A percentile compares a stretch with the other conserved stretches of the same genome.
phyloP scores from a whole-genome alignment of 2,329 filamentous ascomycete species.

The Phyllosticta citriasiana region DNA sequence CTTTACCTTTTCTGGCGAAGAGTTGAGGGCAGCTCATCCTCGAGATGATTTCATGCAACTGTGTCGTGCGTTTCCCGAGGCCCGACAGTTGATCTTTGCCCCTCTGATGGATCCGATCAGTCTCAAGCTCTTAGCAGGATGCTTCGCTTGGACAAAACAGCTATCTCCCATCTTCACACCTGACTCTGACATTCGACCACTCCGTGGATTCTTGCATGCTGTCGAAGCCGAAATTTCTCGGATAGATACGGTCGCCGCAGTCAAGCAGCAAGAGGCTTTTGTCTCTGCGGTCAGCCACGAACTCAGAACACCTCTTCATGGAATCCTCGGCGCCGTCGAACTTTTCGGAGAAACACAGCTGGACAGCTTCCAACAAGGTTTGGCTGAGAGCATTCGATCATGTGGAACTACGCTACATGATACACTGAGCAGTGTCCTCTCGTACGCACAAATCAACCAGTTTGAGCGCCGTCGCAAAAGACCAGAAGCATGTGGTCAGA shows the following conservation, averaged over 20 bases:
- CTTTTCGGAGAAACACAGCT: conserved; percentile 14
- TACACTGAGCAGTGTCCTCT: conserved; percentile 24
- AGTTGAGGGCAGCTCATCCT: conserved; percentile 8
- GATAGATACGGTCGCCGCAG: conserved; percentile 9
- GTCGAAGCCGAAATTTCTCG: conserved; percentile 10
- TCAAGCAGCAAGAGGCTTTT: conserved; percentile 19
- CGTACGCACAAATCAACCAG: conserved; percentile 27
- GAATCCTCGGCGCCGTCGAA: conserved; percentile 9
- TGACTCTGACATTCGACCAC: conserved; percentile 11
- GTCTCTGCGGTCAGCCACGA: conserved; percentile 34
- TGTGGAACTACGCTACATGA: conserved; percentile 34
- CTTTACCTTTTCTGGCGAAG: conserved; percentile 7
- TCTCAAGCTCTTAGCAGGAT: conserved; percentile 14
- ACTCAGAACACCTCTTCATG: conserved; percentile 6
- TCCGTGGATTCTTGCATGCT: conserved; percentile 13
- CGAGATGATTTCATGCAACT: conserved; percentile 11
- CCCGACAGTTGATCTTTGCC: conserved; percentile 13
- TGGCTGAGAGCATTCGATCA: conserved; percentile 21
- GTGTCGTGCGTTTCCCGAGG: conserved; percentile 7
- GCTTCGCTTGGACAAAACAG: conserved; percentile 13
- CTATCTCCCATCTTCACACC: conserved; percentile 13
- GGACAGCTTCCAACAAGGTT: conserved; percentile 5
- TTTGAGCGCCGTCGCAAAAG: conserved; percentile 6
- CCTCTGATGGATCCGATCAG: conserved; percentile 15
- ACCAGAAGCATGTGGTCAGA: not conserved